Percentiles rank a stretch among this genome's conserved stretches.
Evolutionary conservation across 306 rosid species (phyloP).

Genomic region (Citrullus colocynthis): DNA sequence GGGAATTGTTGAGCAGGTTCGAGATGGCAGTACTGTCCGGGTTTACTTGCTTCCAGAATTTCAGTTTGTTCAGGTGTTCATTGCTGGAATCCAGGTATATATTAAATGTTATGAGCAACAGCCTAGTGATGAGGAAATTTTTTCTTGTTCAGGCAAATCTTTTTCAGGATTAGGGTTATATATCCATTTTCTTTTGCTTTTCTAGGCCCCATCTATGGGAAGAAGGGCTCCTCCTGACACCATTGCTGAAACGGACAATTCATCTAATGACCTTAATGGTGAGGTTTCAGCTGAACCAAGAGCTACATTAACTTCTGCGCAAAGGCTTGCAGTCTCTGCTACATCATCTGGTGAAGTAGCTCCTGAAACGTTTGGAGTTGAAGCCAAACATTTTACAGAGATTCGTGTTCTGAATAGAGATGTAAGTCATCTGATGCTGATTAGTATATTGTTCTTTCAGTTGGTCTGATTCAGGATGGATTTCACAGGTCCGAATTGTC

Average conservation of each 20-base stretch:
- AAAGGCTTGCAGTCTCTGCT: constrained; percentile 74
- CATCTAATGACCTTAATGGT: constrained; percentile 47
- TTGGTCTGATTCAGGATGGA: constrained; percentile 26
- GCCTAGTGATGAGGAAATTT: background rate
- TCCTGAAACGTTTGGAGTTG: constrained; percentile 73
- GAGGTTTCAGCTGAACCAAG: constrained; percentile 57
- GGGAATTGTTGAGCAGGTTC: constrained; percentile 86
- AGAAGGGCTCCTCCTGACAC: constrained; percentile 59
- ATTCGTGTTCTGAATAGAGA: constrained; percentile 78
- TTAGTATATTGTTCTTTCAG: constrained; percentile 6
- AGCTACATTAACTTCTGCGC: constrained; percentile 84
- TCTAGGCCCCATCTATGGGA: constrained; percentile 88
- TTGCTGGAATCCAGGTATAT: constrained; percentile 85
- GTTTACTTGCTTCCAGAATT: constrained; percentile 79
- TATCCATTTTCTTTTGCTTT: background rate
- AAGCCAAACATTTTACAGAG: constrained; percentile 95
- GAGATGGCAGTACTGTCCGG: constrained; percentile 84
- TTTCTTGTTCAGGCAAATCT: background rate
- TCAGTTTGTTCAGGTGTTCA: constrained; percentile 88
- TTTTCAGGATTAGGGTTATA: background rate
- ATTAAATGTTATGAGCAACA: background rate
- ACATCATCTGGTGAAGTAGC: constrained; percentile 33
- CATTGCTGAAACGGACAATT: constrained; percentile 40
- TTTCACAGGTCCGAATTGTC: constrained; percentile 72
- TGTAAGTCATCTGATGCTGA: constrained; percentile 27